phyloP scores from a whole-genome alignment of 768 basidiomycete genomes.

The Dentipellis sp. region DNA sequence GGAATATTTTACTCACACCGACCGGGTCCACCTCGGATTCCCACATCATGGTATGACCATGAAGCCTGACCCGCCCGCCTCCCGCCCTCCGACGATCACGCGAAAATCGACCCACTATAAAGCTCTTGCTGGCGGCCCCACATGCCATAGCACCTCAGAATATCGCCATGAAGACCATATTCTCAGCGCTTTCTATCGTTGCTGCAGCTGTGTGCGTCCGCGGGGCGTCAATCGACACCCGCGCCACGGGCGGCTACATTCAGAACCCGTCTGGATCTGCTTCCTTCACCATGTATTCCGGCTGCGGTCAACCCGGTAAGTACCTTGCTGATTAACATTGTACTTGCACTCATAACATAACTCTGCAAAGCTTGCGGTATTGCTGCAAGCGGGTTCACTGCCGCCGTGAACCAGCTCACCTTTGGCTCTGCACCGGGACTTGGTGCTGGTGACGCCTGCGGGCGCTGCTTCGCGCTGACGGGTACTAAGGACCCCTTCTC shows the following conservation, averaged over 20 bases:
- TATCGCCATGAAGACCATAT: background rate
- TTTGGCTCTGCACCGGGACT: constrained; percentile 41
- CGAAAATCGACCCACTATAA: background rate
- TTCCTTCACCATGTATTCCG: constrained; percentile 50
- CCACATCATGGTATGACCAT: background rate
- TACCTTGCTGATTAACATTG: background rate
- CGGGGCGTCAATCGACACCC: background rate
- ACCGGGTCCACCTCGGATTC: background rate
- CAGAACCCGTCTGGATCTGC: constrained; percentile 42
- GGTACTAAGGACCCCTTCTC: constrained; percentile 43
- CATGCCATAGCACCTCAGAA: background rate
- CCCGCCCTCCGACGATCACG: background rate
- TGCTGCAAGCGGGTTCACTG: constrained; percentile 38
- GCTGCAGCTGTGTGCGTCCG: background rate
- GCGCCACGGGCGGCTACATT: constrained; percentile 40
- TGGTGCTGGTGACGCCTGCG: constrained; percentile 52
- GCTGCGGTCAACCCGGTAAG: constrained; percentile 40
- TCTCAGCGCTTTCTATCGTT: background rate
- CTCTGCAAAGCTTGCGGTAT: constrained; percentile 38
- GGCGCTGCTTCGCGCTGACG: constrained; percentile 49
- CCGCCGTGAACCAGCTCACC: constrained; percentile 48
- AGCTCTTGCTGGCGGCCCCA: background rate
- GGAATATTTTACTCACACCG: background rate
- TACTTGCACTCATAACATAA: background rate
- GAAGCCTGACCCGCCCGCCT: background rate